Evolutionary conservation across 108 stramenopile species (phyloP).

Genomic region (Fragilaria crotonensis): DNA sequence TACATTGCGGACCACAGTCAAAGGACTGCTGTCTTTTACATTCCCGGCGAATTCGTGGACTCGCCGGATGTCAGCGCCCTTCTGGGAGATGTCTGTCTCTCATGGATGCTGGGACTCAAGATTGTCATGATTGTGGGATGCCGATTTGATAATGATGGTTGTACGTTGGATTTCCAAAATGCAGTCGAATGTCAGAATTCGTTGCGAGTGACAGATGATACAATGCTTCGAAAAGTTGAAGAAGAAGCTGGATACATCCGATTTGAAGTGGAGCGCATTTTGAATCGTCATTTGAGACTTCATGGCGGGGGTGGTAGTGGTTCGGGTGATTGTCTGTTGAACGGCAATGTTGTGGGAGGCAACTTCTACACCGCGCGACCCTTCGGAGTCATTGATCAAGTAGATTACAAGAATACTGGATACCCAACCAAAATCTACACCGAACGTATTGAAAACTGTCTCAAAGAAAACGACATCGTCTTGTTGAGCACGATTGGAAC

Average conservation of each 20-base stretch:
- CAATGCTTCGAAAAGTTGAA: constrained; percentile 34
- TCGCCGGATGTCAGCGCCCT: constrained; percentile 30
- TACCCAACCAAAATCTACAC: constrained; percentile 30
- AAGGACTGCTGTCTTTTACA: constrained; percentile 68
- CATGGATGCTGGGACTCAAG: constrained; percentile 38
- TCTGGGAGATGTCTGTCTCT: constrained; percentile 53
- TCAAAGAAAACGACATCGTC: constrained; percentile 43
- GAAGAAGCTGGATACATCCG: constrained; percentile 63
- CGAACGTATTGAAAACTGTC: constrained; percentile 26
- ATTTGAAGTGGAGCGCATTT: constrained; percentile 49
- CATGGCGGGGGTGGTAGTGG: constrained; percentile 17
- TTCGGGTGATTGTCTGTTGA: not conserved
- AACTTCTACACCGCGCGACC: constrained; percentile 48
- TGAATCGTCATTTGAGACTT: constrained; percentile 36
- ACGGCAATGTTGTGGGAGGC: constrained; percentile 55
- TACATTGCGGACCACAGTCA: constrained; percentile 81
- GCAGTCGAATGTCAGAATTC: constrained; percentile 28
- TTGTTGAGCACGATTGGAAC: constrained; percentile 48
- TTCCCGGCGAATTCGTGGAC: constrained; percentile 61
- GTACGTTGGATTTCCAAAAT: constrained; percentile 11
- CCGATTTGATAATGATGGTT: constrained; percentile 13
- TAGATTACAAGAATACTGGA: constrained; percentile 45
- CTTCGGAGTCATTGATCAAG: constrained; percentile 33
- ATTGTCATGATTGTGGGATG: constrained; percentile 74
- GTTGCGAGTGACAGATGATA: constrained; percentile 24